A percentile compares a stretch with the other conserved stretches of the same genome.
Conservation (phyloP, 73 alveolate species). For the Paramecium sexaurelia region DNA sequence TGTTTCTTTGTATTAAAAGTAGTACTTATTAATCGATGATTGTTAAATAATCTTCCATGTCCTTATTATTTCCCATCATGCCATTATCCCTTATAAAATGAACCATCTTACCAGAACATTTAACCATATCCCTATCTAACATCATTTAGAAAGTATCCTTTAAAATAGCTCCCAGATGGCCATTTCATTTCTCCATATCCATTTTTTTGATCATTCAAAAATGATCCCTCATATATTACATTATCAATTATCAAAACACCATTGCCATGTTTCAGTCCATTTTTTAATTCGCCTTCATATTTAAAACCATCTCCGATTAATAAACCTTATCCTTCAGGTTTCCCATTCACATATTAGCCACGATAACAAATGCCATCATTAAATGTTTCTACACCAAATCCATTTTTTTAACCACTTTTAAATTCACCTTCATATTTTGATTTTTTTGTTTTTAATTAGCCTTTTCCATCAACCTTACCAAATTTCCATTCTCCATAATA, state of each 20-base stretch:
- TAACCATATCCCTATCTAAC: conserved; percentile 19
- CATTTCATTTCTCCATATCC: conserved; percentile 36
- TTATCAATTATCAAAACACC: neutral
- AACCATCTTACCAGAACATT: conserved; percentile 34
- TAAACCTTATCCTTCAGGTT: neutral
- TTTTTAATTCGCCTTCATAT: neutral
- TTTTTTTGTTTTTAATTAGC: neutral
- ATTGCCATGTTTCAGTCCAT: conserved; percentile 31
- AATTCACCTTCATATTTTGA: conserved; percentile 40
- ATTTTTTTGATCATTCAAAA: neutral
- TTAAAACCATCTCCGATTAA: neutral
- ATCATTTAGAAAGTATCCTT: conserved; percentile 8
- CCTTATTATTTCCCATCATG: neutral
- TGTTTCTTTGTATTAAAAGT: neutral
- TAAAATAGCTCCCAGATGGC: neutral
- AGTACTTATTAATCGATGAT: neutral
- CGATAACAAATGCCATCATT: neutral
- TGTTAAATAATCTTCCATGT: neutral
- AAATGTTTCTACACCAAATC: conserved; percentile 13
- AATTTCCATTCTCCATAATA: conserved; percentile 39
- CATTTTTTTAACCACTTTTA: neutral
- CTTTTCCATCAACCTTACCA: conserved; percentile 14
- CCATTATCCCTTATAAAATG: conserved; percentile 28
- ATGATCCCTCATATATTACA: neutral
- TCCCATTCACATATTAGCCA: conserved; percentile 6